Conservation (phyloP, 495 filamentous ascomycete species). For the Penicillium argentinense region DNA sequence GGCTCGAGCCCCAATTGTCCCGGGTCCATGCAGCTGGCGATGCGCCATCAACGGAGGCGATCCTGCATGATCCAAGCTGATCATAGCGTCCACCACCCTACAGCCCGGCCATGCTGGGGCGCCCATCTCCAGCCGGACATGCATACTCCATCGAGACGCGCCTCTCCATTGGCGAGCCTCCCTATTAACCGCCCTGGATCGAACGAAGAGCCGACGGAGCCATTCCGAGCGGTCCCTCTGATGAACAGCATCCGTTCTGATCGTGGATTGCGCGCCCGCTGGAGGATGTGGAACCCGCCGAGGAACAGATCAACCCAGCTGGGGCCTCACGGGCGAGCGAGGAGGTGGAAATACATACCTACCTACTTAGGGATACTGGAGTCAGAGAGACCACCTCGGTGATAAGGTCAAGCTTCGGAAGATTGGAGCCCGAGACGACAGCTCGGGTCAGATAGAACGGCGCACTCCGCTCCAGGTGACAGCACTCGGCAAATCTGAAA, state of each 20-base stretch:
- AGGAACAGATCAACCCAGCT: not conserved
- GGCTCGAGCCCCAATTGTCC: slow-evolving; percentile 11
- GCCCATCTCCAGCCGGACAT: not conserved
- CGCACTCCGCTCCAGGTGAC: slow-evolving; percentile 2
- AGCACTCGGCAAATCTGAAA: slow-evolving; percentile 23
- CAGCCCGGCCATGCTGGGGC: not conserved
- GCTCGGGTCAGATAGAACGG: slow-evolving; percentile 4
- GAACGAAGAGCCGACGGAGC: not conserved
- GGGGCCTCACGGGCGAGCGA: not conserved
- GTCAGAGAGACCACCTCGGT: not conserved
- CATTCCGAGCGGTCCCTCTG: too few relatives aligned
- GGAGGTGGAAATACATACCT: too few relatives aligned
- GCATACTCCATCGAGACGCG: not conserved
- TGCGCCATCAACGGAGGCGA: too few relatives aligned
- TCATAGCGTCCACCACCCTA: slow-evolving; percentile 12
- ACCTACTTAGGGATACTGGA: too few relatives aligned
- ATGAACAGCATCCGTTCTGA: too few relatives aligned
- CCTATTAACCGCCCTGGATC: not conserved
- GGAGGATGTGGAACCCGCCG: not conserved
- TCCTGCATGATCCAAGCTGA: slow-evolving; percentile 1
- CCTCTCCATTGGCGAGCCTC: not conserved
- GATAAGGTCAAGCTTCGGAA: slow-evolving; percentile 12
- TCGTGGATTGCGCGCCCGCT: not conserved
- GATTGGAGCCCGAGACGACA: not conserved
- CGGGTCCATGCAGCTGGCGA: too few relatives aligned